These are phyloP conservation scores for Thielaviopsis ethacetica DNA, from an alignment of 2,329 filamentous ascomycete species.

Conservation along the genomic window DNA sequence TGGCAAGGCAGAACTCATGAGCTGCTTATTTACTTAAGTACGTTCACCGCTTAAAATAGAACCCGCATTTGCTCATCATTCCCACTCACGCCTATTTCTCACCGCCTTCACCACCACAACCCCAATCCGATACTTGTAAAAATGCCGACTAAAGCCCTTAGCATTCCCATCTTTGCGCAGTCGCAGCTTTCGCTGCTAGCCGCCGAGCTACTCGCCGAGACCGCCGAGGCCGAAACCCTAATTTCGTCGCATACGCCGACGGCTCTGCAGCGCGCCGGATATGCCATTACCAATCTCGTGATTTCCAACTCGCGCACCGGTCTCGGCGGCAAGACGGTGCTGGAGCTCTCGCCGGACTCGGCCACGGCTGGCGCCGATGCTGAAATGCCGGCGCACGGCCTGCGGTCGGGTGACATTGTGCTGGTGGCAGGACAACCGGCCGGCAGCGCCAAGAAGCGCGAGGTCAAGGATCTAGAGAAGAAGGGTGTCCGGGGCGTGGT, in stretches of 20 bases:
- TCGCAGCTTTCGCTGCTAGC: slow-evolving; percentile 56
- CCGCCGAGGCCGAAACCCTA: slow-evolving; percentile 51
- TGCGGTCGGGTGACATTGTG: slow-evolving; percentile 65
- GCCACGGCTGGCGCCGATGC: slow-evolving; percentile 33
- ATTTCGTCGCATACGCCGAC: slow-evolving; percentile 51
- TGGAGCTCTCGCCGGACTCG: slow-evolving; percentile 63
- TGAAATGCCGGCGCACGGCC: slow-evolving; percentile 56
- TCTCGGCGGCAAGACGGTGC: slow-evolving; percentile 74
- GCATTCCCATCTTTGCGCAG: slow-evolving; percentile 51
- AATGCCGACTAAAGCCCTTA: slow-evolving; percentile 30
- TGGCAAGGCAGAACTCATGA: too few species aligned
- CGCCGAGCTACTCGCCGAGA: slow-evolving; percentile 55
- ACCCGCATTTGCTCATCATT: too few species aligned
- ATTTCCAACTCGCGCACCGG: slow-evolving; percentile 69
- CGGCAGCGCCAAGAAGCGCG: slow-evolving; percentile 54
- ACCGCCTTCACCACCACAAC: not conserved
- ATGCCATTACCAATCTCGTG: slow-evolving; percentile 61
- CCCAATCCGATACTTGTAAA: not conserved
- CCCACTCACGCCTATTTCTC: not conserved
- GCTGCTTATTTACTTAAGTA: too few species aligned
- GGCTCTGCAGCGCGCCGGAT: slow-evolving; percentile 57
- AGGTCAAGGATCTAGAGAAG: slow-evolving; percentile 53
- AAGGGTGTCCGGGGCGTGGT: slow-evolving; percentile 57
- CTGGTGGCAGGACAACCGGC: slow-evolving; percentile 58
- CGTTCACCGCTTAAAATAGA: too few species aligned